These are phyloP conservation scores for Coemansia guatemalensis DNA, from an alignment of 192 early-diverging fungal species.

Conservation along the genomic window DNA sequence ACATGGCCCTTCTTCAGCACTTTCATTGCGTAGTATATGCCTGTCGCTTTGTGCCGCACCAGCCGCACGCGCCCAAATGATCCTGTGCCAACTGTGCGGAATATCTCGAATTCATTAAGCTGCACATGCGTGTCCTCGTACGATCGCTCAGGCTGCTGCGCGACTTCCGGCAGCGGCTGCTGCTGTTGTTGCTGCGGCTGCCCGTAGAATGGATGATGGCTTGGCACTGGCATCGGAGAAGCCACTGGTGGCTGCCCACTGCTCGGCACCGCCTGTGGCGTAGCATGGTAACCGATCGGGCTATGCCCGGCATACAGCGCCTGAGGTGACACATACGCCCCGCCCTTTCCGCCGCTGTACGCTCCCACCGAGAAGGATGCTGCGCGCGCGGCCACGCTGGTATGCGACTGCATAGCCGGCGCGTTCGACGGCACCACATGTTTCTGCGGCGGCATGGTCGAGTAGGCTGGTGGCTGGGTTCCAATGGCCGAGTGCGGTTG, in stretches of 20 bases:
- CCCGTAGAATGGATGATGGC: conserved; percentile 14
- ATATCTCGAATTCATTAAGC: conserved; percentile 79
- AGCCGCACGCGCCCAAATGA: conserved; percentile 97
- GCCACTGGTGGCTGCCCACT: conserved; percentile 4
- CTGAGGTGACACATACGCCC: conserved; percentile 10
- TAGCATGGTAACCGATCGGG: background rate
- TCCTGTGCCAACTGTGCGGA: conserved; percentile 92
- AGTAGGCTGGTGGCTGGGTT: conserved; percentile 18
- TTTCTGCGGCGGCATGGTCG: conserved; percentile 26
- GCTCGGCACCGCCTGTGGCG: background rate
- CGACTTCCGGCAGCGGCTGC: conserved; percentile 5
- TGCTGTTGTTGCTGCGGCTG: conserved; percentile 14
- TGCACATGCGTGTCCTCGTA: conserved; percentile 52
- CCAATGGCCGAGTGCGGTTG: conserved; percentile 16
- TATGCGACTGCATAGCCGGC: conserved; percentile 25
- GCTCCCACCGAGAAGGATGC: conserved; percentile 47
- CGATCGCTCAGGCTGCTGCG: conserved; percentile 15
- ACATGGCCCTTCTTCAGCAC: conserved; percentile 93
- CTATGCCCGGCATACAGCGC: background rate
- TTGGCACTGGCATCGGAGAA: conserved; percentile 2
- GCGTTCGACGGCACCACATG: conserved; percentile 52
- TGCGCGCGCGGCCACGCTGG: conserved; percentile 43
- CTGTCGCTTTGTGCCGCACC: conserved; percentile 74
- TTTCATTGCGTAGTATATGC: conserved; percentile 95
- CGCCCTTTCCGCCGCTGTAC: conserved; percentile 11